Evolutionary conservation across 2,329 filamentous ascomycete genomes (phyloP).

Genomic region (Magnaporthales sp.): DNA sequence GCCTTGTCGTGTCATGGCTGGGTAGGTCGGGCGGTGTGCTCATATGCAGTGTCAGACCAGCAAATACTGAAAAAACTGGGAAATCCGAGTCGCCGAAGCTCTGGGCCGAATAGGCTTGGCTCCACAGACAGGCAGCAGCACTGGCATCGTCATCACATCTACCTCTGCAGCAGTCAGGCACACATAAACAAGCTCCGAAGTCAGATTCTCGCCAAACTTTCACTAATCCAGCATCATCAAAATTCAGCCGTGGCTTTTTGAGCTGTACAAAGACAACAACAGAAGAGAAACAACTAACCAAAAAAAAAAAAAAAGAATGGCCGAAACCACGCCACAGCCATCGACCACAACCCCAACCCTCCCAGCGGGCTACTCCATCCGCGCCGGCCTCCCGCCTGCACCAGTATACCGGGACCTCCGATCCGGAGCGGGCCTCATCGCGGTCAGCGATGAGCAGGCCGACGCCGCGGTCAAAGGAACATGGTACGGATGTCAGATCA

Average conservation of each 20-base stretch:
- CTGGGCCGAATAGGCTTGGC: background rate
- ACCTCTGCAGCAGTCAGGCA: background rate
- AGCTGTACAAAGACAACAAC: background rate
- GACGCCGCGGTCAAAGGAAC: constrained; percentile 23
- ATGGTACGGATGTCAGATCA: constrained; percentile 34
- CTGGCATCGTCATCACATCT: background rate
- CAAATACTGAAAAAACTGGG: no score
- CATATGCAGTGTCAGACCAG: background rate
- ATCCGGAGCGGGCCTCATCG: constrained; percentile 23
- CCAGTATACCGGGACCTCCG: constrained; percentile 28
- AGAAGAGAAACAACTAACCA: background rate
- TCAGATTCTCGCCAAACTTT: background rate
- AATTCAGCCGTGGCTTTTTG: background rate
- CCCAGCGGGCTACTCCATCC: constrained; percentile 25
- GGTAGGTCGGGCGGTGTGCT: background rate
- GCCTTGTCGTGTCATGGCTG: background rate
- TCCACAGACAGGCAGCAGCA: background rate
- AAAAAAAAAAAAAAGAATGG: background rate
- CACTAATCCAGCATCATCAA: background rate
- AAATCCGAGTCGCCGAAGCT: background rate
- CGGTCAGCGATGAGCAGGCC: constrained; percentile 27
- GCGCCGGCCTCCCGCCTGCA: constrained; percentile 23
- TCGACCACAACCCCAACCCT: constrained; percentile 11
- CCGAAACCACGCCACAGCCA: background rate
- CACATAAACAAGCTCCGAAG: background rate